phyloP scores from a whole-genome alignment of 352 stramenopile genomes.

The Globisporangium spiculum region DNA sequence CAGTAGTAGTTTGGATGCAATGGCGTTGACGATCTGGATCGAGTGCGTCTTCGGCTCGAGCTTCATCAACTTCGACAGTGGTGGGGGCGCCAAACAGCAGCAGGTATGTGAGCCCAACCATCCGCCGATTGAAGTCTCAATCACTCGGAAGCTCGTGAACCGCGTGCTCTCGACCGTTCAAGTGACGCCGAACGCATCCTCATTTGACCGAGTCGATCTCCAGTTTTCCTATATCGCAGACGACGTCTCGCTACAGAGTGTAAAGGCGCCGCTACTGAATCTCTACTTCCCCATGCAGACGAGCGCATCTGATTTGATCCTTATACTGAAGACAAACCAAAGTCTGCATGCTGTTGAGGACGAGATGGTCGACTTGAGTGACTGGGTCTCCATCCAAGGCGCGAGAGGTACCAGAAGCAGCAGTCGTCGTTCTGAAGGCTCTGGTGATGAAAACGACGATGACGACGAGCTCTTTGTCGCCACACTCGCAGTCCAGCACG shows the following conservation, averaged over 20 bases:
- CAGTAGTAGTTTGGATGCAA: background rate
- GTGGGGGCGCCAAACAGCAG: background rate
- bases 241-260: background rate
- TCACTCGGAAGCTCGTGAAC: constrained; percentile 7
- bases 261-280: background rate
- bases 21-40: constrained; percentile 7
- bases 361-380: background rate
- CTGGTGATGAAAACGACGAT: background rate
- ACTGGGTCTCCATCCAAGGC: constrained; percentile 6
- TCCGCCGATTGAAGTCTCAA: background rate
- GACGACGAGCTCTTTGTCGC: constrained; percentile 8
- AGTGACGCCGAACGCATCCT: constrained; percentile 6
- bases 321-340: background rate
- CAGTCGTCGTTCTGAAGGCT: background rate
- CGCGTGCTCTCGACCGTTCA: constrained; percentile 14
- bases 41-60: constrained; percentile 9
- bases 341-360: constrained; percentile 3
- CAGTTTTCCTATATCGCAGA: constrained; percentile 2
- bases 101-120: constrained; percentile 11
- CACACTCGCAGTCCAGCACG: constrained; percentile 3
- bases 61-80: constrained; percentile 1
- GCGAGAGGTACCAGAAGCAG: background rate
- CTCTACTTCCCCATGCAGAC: constrained; percentile 8
- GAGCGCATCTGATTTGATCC: background rate
- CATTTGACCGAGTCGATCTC: constrained; percentile 8